Conservation (phyloP, 352 stramenopile species). For the Pythium oligandrum region DNA sequence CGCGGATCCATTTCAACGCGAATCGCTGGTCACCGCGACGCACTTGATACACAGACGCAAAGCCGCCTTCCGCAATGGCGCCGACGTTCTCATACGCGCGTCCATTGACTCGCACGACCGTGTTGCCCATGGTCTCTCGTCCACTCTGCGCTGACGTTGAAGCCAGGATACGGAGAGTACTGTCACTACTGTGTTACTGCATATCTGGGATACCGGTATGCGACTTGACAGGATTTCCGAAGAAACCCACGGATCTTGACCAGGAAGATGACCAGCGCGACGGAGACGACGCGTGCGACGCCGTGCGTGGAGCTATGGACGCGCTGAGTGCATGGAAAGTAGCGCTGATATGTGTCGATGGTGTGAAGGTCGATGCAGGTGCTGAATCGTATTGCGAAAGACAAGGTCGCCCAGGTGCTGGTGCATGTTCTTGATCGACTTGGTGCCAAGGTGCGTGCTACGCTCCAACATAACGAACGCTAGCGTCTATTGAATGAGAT, state of each 20-base stretch:
- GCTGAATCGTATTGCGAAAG: slow-evolving; percentile 40
- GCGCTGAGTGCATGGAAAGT: neutral
- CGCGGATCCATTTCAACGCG: slow-evolving; percentile 67
- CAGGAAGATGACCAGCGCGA: too few species aligned
- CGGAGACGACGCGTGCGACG: too few species aligned
- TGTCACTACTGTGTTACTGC: neutral
- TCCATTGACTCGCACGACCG: slow-evolving; percentile 52
- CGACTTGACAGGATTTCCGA: neutral
- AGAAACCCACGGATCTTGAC: too few species aligned
- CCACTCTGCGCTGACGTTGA: neutral
- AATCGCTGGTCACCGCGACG: slow-evolving; percentile 25
- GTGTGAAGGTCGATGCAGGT: slow-evolving; percentile 2
- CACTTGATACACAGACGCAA: slow-evolving; percentile 61
- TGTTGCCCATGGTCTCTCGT: slow-evolving; percentile 48
- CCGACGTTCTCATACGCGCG: slow-evolving; percentile 44
- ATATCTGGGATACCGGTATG: slow-evolving; percentile 8
- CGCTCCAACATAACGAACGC: neutral
- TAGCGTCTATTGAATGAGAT: neutral
- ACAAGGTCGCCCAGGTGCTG: slow-evolving; percentile 49
- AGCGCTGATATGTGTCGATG: neutral
- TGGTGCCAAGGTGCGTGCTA: slow-evolving; percentile 21
- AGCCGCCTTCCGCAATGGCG: slow-evolving; percentile 63
- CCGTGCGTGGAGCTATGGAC: neutral
- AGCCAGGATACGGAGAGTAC: too few species aligned
- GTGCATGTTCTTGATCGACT: slow-evolving; percentile 54